A percentile compares a stretch with the other conserved stretches of the same genome.
Conservation (phyloP, 225 moss, liverwort and hornwort genomes). For the Anthoceros angustus region DNA sequence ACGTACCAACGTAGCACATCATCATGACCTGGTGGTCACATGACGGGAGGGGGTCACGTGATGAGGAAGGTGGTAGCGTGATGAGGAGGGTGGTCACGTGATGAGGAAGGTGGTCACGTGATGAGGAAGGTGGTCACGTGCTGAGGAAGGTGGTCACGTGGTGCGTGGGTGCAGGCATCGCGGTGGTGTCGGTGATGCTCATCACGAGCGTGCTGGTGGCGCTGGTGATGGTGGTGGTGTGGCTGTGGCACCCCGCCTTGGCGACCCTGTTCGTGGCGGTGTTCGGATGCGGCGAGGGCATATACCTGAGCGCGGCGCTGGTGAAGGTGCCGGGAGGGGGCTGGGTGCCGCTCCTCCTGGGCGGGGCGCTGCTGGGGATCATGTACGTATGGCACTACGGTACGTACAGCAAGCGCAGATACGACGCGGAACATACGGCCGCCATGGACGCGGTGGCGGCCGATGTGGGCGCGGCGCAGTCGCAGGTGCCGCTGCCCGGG, state of each 20-base stretch:
- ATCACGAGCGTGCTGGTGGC: conserved; percentile 67
- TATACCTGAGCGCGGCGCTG: conserved; percentile 51
- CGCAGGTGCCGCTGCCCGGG: conserved; percentile 24
- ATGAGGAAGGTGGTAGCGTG: too few species aligned
- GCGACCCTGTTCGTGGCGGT: conserved; percentile 27
- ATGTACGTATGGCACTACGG: conserved; percentile 32
- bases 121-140: too few species aligned
- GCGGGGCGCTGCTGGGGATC: conserved; percentile 18
- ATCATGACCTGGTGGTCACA: too few species aligned
- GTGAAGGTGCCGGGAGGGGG: conserved; percentile 58
- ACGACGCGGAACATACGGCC: conserved; percentile 19
- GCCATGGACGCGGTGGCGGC: conserved; percentile 18
- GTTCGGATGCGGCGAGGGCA: conserved; percentile 35
- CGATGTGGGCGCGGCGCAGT: conserved; percentile 12
- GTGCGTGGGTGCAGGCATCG: conserved; percentile 39
- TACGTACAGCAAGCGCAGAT: conserved; percentile 20
- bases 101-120: too few species aligned
- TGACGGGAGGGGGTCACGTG: background rate
- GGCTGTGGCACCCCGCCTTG: conserved; percentile 30
- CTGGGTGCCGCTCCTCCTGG: conserved; percentile 58
- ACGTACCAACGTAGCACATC: too few species aligned
- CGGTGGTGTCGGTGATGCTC: conserved; percentile 73
- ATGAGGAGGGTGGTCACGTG: too few species aligned
- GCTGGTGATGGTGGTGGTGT: conserved; percentile 50
- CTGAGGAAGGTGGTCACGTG: background rate